These are phyloP conservation scores for Leishmania major DNA, from an alignment of 208 protist species.

Conservation along the genomic window DNA sequence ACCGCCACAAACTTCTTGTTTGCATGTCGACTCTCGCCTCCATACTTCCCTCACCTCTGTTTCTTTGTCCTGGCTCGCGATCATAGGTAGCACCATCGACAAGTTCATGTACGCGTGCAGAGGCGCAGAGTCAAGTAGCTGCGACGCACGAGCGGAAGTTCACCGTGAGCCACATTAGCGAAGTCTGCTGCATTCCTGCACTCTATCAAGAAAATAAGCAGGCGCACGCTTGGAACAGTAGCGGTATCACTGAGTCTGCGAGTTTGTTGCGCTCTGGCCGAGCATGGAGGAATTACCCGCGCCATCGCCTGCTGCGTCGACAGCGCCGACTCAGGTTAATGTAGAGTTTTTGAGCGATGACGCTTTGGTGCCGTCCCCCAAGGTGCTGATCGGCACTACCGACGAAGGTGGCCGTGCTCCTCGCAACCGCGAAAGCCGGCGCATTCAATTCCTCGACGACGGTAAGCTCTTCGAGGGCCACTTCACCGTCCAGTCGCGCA, in stretches of 20 bases:
- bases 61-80: neutral
- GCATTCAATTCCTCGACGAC: constrained; percentile 78
- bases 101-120: neutral
- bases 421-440: constrained; percentile 40
- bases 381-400: constrained; percentile 18
- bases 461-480: constrained; percentile 91
- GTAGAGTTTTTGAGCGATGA: constrained; percentile 25
- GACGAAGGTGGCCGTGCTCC: constrained; percentile 34
- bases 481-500: constrained; percentile 83
- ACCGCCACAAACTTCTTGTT: neutral
- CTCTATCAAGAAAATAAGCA: neutral
- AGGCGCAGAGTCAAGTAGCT: neutral
- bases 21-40: neutral
- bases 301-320: neutral
- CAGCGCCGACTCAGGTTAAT: constrained; percentile 3
- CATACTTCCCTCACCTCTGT: neutral
- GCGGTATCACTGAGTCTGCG: neutral
- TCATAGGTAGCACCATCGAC: neutral
- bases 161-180: neutral
- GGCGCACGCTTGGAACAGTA: neutral
- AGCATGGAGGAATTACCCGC: neutral
- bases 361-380: constrained; percentile 23
- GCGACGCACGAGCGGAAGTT: neutral
- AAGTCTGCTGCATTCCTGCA: neutral
- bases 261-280: neutral